Evolutionary conservation across 2,329 filamentous ascomycete genomes (phyloP).

Genomic region (Orbilia quercus): DNA sequence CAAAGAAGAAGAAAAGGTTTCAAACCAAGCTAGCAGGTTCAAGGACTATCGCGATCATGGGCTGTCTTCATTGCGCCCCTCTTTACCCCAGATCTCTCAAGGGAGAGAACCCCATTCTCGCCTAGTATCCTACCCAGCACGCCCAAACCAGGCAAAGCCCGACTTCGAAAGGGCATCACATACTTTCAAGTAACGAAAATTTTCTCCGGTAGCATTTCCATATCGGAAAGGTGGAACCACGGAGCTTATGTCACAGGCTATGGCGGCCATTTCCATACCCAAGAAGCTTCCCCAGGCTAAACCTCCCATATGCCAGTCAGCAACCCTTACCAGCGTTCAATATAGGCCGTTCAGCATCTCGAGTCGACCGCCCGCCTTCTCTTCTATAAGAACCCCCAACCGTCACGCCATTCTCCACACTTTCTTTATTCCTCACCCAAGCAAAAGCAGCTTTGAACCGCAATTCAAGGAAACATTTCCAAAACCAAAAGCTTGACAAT

Average conservation of each 20-base stretch:
- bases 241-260: conserved; percentile 38
- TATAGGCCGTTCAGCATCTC: conserved; percentile 1
- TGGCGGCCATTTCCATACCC: conserved; percentile 7
- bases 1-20: conserved; percentile 12
- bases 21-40: conserved; percentile 16
- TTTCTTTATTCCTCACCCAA: conserved; percentile 31
- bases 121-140: conserved; percentile 18
- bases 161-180: background rate
- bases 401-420: conserved; percentile 46
- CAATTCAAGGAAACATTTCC: conserved; percentile 2
- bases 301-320: conserved; percentile 30
- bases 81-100: conserved; percentile 30
- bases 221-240: conserved; percentile 46
- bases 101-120: conserved; percentile 31
- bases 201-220: conserved; percentile 45
- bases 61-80: conserved; percentile 24
- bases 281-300: conserved; percentile 44
- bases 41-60: conserved; percentile 31
- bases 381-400: conserved; percentile 50
- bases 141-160: conserved; percentile 3
- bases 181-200: conserved; percentile 31
- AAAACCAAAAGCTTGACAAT: conserved; percentile 18
- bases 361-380: conserved; percentile 1
- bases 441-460: conserved; percentile 28
- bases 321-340: no score